phyloP scores from a whole-genome alignment of 768 basidiomycete species.

The Phaffia tasmanica region DNA sequence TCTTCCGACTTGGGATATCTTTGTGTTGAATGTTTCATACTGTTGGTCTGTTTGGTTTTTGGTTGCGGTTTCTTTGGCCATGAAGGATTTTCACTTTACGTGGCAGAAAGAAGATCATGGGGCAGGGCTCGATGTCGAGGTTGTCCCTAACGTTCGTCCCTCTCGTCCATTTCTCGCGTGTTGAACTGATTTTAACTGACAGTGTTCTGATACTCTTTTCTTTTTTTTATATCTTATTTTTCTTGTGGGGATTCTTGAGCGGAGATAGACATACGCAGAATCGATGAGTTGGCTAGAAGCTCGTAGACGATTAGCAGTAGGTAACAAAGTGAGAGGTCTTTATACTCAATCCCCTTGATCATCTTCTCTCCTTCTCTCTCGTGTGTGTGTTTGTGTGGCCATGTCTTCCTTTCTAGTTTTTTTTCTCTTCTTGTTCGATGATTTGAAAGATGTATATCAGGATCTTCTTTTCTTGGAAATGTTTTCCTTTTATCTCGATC shows the following conservation, averaged over 20 bases:
- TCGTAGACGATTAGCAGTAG: conserved; percentile 57
- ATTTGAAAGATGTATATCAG: too few species aligned
- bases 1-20: background rate
- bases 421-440: too few species aligned
- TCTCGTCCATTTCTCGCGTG: background rate
- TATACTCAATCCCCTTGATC: conserved; percentile 21
- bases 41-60: too few species aligned
- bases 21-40: background rate
- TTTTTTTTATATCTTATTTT: background rate
- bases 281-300: conserved; percentile 80
- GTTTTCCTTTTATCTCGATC: too few species aligned
- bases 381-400: too few species aligned
- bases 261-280: conserved; percentile 42
- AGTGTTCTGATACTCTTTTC: conserved; percentile 1
- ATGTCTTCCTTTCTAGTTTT: too few species aligned
- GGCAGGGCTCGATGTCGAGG: background rate
- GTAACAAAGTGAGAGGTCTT: conserved; percentile 51
- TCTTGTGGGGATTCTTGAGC: background rate
- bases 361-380: too few species aligned
- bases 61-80: background rate
- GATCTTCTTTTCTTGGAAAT: too few species aligned
- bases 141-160: background rate
- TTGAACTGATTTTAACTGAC: background rate
- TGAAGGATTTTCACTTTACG: conserved; percentile 25
- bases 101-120: background rate